Conservation (phyloP, 306 rosid genomes). For the Vigna reflexopilosa region DNA sequence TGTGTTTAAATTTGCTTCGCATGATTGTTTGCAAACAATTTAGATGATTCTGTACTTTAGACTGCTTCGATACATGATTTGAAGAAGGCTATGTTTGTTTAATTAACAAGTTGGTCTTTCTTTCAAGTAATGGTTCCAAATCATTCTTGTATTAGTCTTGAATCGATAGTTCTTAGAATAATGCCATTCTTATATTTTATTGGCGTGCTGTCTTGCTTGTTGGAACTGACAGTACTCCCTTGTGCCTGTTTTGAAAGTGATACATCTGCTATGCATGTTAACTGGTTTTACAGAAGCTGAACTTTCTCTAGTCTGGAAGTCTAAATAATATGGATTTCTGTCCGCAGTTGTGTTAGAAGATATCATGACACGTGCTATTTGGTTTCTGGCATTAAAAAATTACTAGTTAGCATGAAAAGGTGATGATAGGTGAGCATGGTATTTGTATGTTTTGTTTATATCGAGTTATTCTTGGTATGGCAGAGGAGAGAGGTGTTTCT, state of each 20-base stretch:
- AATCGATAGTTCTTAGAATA: too few species aligned
- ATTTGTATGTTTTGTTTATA: too few species aligned
- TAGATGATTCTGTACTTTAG: not conserved
- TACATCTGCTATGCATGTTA: not conserved
- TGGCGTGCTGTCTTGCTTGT: too few species aligned
- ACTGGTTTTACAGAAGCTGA: constrained; percentile 23
- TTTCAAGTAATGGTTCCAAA: too few species aligned
- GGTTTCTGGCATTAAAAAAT: not conserved
- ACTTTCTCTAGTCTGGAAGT: not conserved
- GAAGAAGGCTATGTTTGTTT: not conserved
- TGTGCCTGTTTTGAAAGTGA: too few species aligned
- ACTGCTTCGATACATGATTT: not conserved
- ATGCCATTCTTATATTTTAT: too few species aligned
- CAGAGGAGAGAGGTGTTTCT: not conserved
- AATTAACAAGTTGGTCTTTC: too few species aligned
- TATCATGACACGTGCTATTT: constrained; percentile 20
- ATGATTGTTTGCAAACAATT: not conserved
- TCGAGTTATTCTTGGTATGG: not conserved
- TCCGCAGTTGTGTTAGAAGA: constrained; percentile 4
- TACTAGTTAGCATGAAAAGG: constrained; percentile 10
- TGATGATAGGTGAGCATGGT: not conserved
- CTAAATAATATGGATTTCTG: constrained; percentile 33
- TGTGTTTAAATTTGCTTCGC: not conserved
- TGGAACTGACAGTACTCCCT: too few species aligned
- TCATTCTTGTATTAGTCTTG: too few species aligned